phyloP scores from a whole-genome alignment of 176 grass and related monocot species.

The Oryza australiensis region DNA sequence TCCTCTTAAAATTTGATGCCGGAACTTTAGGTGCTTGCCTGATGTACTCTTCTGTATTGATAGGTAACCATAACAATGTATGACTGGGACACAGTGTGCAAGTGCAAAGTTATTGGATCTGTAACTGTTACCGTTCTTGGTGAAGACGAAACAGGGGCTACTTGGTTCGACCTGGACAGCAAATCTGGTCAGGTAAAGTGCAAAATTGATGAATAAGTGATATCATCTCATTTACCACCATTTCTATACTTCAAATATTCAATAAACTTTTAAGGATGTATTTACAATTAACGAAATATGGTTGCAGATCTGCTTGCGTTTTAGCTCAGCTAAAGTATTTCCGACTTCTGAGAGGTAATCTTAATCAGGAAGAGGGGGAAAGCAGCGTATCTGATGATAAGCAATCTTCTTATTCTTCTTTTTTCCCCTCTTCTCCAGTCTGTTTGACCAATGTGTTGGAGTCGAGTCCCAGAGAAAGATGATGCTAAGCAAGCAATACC shows the following conservation, averaged over 20 bases:
- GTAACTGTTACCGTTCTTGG: conserved; percentile 57
- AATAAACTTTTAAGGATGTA: conserved; percentile 4
- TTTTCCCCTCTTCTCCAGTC: conserved; percentile 45
- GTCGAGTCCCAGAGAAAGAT: conserved; percentile 55
- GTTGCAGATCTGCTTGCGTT: conserved; percentile 74
- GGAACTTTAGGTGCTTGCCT: neutral
- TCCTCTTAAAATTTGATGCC: neutral
- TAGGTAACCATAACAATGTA: conserved; percentile 77
- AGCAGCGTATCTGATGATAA: conserved; percentile 21
- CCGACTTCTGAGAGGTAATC: conserved; percentile 61
- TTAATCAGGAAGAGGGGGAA: neutral
- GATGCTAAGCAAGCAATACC: conserved; percentile 50
- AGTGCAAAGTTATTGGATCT: conserved; percentile 86
- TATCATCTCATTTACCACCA: neutral
- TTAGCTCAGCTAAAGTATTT: conserved; percentile 58
- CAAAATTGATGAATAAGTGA: neutral
- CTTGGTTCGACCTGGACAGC: conserved; percentile 88
- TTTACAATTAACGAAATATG: conserved; percentile 31
- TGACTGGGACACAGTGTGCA: conserved; percentile 81
- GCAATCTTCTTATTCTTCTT: conserved; percentile 20
- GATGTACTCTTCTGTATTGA: conserved; percentile 20
- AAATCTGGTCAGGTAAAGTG: conserved; percentile 65
- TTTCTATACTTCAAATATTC: neutral
- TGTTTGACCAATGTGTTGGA: conserved; percentile 52
- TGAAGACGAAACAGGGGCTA: conserved; percentile 62